Evolutionary conservation across 805 yeast species (phyloP).

Genomic region (Yamadazyma tumulicola): DNA sequence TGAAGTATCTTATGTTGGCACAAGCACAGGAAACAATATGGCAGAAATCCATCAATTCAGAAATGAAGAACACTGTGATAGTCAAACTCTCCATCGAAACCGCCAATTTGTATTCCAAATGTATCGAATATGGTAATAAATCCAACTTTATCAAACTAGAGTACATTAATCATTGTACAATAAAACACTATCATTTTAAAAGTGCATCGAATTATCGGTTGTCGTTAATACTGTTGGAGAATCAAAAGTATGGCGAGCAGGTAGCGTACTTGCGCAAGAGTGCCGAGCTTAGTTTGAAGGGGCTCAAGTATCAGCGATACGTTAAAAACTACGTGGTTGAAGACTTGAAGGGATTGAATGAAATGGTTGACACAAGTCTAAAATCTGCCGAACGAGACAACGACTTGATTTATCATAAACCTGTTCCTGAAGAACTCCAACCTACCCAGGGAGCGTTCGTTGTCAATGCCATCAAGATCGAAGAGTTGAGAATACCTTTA

Average conservation of each 20-base stretch:
- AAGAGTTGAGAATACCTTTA: slow-evolving; percentile 25
- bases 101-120: slow-evolving; percentile 49
- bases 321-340: slow-evolving; percentile 43
- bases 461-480: slow-evolving; percentile 42
- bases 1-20: slow-evolving; percentile 59
- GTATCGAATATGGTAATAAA: slow-evolving; percentile 36
- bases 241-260: slow-evolving; percentile 65
- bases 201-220: slow-evolving; percentile 70
- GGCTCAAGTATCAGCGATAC: slow-evolving; percentile 37
- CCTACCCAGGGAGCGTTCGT: slow-evolving; percentile 48
- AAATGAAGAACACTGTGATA: slow-evolving; percentile 55
- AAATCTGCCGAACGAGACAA: slow-evolving; percentile 70
- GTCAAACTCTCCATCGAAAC: slow-evolving; percentile 66
- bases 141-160: slow-evolving; percentile 51
- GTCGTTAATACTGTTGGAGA: slow-evolving; percentile 46
- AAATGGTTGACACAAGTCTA: slow-evolving; percentile 43
- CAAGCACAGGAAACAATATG: slow-evolving; percentile 88
- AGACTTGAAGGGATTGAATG: slow-evolving; percentile 50
- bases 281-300: slow-evolving; percentile 30
- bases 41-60: slow-evolving; percentile 57
- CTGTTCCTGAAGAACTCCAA: slow-evolving; percentile 52
- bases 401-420: slow-evolving; percentile 70
- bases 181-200: slow-evolving; percentile 62
- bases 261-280: slow-evolving; percentile 56
- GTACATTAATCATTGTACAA: slow-evolving; percentile 60